These are phyloP conservation scores for Hirsutella rhossiliensis DNA, from an alignment of 2,329 filamentous ascomycete genomes.

Conservation along the genomic window DNA sequence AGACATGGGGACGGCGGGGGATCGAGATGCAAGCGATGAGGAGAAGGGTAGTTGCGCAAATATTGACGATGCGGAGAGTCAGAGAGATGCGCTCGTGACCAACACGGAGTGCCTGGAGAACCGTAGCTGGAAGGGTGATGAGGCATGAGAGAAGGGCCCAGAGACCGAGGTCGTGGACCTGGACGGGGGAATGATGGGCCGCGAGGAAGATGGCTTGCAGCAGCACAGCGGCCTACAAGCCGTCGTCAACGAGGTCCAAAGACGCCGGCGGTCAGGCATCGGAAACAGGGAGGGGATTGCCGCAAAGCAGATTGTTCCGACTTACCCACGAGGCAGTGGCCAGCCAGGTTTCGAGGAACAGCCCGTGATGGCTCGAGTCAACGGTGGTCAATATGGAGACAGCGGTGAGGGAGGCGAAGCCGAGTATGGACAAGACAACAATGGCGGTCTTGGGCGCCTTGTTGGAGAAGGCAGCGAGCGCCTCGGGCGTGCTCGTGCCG, in stretches of 20 bases:
- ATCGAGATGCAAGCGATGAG: conserved; percentile 39
- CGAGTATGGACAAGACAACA: conserved; percentile 38
- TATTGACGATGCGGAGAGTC: conserved; percentile 31
- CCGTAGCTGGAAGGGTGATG: conserved; percentile 28
- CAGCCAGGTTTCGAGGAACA: conserved; percentile 47
- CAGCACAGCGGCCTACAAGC: conserved; percentile 32
- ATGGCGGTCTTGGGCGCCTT: conserved; percentile 43
- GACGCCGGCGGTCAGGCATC: background rate
- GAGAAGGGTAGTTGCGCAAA: conserved; percentile 31
- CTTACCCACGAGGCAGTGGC: conserved; percentile 51
- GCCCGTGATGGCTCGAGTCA: conserved; percentile 17
- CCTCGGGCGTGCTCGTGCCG: conserved; percentile 54
- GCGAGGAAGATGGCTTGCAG: conserved; percentile 38
- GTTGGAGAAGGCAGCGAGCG: conserved; percentile 49
- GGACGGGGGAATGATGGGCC: conserved; percentile 36
- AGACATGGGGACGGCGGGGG: conserved; percentile 58
- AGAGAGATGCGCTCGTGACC: conserved; percentile 27
- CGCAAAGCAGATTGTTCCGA: conserved; percentile 2
- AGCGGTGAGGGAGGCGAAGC: conserved; percentile 42
- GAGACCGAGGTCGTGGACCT: conserved; percentile 40
- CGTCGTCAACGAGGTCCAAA: background rate
- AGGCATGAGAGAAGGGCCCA: conserved; percentile 36
- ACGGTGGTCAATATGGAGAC: conserved; percentile 41
- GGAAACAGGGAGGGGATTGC: background rate
- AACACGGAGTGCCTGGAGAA: conserved; percentile 30